phyloP scores from a whole-genome alignment of 106 monocot genomes.

The Chionographis japonica region DNA sequence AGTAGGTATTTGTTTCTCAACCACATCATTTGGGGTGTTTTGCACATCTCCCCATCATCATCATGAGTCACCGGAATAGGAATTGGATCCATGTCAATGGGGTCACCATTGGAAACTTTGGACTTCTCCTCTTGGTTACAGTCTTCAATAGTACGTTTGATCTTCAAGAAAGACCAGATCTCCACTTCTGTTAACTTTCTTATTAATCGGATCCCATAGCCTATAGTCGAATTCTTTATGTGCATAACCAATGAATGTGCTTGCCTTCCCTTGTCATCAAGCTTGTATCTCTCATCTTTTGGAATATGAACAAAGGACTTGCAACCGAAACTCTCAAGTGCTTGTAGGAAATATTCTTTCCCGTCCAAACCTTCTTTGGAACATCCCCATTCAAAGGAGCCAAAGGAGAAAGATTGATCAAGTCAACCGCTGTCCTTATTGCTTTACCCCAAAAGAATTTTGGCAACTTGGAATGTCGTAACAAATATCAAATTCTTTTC shows the following conservation, averaged over 20 bases:
- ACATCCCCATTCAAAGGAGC: conserved; percentile 2
- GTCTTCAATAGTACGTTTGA: conserved; percentile 1
- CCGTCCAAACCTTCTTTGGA: conserved; percentile 3
- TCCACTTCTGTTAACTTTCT: background rate
- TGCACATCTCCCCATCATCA: background rate
- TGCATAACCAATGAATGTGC: background rate
- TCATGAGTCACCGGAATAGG: background rate
- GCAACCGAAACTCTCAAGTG: conserved; percentile 3
- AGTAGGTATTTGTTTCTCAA: too few relatives aligned
- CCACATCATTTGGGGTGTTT: too few relatives aligned
- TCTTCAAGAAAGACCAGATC: conserved; percentile 6
- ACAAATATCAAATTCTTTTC: background rate
- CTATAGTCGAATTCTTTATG: too few relatives aligned
- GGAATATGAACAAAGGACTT: background rate
- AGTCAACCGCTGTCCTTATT: conserved; percentile 4
- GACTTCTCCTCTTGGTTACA: background rate
- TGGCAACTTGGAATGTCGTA: too few relatives aligned
- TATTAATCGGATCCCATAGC: background rate
- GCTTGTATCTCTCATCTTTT: background rate
- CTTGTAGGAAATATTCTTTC: conserved; percentile 6
- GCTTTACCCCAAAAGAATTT: conserved; percentile 3
- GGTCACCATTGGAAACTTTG: background rate
- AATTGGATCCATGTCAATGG: background rate
- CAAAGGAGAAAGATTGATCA: conserved; percentile 12
- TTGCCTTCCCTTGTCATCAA: background rate